Evolutionary conservation across 108 stramenopile genomes (phyloP).

Genomic region (Stephanodiscus triporus): DNA sequence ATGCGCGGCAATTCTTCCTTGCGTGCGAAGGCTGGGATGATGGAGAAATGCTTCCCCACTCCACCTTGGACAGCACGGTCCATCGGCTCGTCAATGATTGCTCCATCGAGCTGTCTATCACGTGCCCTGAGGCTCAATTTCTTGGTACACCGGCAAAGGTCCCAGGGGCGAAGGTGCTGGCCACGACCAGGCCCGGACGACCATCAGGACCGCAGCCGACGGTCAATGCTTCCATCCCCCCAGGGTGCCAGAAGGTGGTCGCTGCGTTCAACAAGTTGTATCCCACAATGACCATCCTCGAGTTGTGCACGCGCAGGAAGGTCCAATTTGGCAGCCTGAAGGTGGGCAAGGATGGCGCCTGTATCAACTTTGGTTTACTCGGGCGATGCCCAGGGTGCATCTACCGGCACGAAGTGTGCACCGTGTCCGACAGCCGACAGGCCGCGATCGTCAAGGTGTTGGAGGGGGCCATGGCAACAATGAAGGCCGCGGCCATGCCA

Average conservation of each 20-base stretch:
- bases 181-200: background rate
- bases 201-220: background rate
- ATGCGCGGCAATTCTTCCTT: background rate
- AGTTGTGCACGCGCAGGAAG: background rate
- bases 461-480: too few species aligned
- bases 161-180: background rate
- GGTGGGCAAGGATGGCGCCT: background rate
- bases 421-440: too few species aligned
- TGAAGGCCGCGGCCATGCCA: too few species aligned
- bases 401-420: too few species aligned
- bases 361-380: background rate
- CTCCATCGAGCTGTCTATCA: background rate
- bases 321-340: background rate
- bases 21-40: background rate
- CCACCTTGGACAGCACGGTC: background rate
- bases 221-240: background rate
- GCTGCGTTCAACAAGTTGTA: background rate
- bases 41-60: background rate
- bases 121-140: background rate
- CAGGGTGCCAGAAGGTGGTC: background rate
- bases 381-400: background rate
- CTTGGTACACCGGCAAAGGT: background rate
- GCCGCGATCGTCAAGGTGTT: too few species aligned
- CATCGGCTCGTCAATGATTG: background rate
- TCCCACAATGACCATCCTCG: too few species aligned